phyloP scores from a whole-genome alignment of 768 basidiomycete species.

The Fistulinella prunicolor region DNA sequence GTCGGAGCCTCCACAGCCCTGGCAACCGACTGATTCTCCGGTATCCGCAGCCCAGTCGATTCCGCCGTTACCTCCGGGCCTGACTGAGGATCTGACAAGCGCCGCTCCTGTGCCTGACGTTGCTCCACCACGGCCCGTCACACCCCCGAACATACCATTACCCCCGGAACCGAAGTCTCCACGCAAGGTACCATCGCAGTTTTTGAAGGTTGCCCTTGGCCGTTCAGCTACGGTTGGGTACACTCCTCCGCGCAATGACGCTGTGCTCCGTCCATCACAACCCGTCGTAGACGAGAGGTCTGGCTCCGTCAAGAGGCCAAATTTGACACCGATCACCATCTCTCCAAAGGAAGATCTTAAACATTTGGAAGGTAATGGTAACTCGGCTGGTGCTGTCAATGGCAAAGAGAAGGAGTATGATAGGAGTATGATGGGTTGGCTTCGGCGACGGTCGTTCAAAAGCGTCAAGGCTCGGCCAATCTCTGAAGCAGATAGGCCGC shows the following conservation, averaged over 20 bases:
- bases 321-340: constrained; percentile 11
- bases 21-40: constrained; percentile 26
- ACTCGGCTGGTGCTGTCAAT: constrained; percentile 30
- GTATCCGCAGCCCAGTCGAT: constrained; percentile 18
- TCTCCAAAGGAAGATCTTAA: constrained; percentile 21
- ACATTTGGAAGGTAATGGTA: constrained; percentile 21
- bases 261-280: constrained; percentile 23
- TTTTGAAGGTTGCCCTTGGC: constrained; percentile 16
- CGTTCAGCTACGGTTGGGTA: constrained; percentile 15
- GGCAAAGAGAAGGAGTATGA: constrained; percentile 39
- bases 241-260: constrained; percentile 13
- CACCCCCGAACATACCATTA: constrained; percentile 22
- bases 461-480: constrained; percentile 20
- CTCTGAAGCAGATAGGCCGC: constrained; percentile 19
- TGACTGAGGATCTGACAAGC: constrained; percentile 26
- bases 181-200: constrained; percentile 19
- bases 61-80: constrained; percentile 38
- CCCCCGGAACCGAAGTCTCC: constrained; percentile 22
- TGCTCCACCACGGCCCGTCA: constrained; percentile 12
- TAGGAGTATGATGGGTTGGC: constrained; percentile 36
- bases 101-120: constrained; percentile 14
- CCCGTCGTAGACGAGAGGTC: constrained; percentile 25
- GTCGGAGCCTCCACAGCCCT: constrained; percentile 11
- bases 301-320: constrained; percentile 5
- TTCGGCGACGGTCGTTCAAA: constrained; percentile 28